Evolutionary conservation across 1,139 yeast species (phyloP).

Genomic region (Geotrichum europaeum): DNA sequence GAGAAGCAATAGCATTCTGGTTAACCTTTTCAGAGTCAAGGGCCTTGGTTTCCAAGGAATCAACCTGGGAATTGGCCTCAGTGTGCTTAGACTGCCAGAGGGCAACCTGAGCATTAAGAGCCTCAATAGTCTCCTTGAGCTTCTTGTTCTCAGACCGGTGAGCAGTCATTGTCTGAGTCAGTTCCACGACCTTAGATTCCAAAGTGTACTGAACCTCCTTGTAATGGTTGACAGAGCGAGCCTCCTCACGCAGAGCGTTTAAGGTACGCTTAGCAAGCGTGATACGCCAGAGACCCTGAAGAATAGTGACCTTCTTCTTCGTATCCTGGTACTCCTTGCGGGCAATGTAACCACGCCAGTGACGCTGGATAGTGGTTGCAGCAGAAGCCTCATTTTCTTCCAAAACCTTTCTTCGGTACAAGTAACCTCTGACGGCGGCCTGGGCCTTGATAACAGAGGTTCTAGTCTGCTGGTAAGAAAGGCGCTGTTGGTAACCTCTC

Average conservation of each 20-base stretch:
- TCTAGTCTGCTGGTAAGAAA: conserved; percentile 41
- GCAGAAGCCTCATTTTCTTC: conserved; percentile 52
- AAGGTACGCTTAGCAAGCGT: conserved; percentile 64
- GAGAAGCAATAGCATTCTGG: conserved; percentile 46
- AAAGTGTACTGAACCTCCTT: conserved; percentile 87
- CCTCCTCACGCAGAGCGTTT: conserved; percentile 63
- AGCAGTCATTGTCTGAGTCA: conserved; percentile 74
- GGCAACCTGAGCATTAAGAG: conserved; percentile 37
- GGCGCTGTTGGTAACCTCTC: conserved; percentile 60
- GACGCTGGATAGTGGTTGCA: conserved; percentile 64
- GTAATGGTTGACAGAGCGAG: conserved; percentile 83
- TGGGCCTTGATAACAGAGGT: conserved; percentile 57
- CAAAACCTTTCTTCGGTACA: conserved; percentile 47
- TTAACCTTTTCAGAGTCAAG: conserved; percentile 51
- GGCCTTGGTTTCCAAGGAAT: conserved; percentile 45
- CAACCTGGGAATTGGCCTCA: conserved; percentile 28
- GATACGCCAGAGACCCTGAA: conserved; percentile 77
- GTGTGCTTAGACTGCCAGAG: conserved; percentile 33
- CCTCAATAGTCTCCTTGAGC: conserved; percentile 56
- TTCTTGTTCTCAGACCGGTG: conserved; percentile 77
- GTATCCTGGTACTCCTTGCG: conserved; percentile 43
- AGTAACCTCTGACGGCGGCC: conserved; percentile 59
- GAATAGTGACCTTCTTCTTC: conserved; percentile 52
- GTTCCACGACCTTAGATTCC: conserved; percentile 92
- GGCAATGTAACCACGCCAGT: conserved; percentile 53